phyloP scores from a whole-genome alignment of 495 filamentous ascomycete species.

The Daldinia childiae region DNA sequence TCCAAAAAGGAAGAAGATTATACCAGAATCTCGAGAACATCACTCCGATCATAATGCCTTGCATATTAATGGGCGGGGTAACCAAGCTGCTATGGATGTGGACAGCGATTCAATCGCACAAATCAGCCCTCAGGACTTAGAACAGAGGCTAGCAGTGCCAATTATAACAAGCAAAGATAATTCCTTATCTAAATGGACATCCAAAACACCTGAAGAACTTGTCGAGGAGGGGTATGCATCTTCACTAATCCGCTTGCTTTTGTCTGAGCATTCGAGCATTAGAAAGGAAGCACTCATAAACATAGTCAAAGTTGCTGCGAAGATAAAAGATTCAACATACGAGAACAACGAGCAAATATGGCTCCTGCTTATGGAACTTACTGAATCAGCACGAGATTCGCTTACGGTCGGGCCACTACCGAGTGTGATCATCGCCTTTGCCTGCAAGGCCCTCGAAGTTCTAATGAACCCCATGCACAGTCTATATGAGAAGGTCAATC shows the following conservation, averaged over 20 bases:
- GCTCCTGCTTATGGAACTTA: constrained; percentile 78
- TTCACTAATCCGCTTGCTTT: constrained; percentile 76
- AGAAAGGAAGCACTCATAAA: constrained; percentile 77
- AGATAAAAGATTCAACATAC: constrained; percentile 74
- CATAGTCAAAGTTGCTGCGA: constrained; percentile 69
- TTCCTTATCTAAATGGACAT: constrained; percentile 71
- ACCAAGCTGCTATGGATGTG: not conserved
- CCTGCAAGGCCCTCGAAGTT: constrained; percentile 72
- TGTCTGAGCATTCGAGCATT: constrained; percentile 75
- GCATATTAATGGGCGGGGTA: not conserved
- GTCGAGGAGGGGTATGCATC: constrained; percentile 75
- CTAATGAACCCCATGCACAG: constrained; percentile 80
- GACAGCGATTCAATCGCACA: constrained; percentile 3
- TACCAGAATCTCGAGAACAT: not conserved
- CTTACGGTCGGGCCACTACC: constrained; percentile 70
- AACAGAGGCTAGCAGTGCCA: constrained; percentile 48
- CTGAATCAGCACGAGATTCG: constrained; percentile 70
- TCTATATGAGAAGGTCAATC: constrained; percentile 88
- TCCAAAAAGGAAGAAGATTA: constrained; percentile 13
- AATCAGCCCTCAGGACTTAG: constrained; percentile 43
- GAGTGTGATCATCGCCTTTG: constrained; percentile 76
- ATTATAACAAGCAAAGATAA: constrained; percentile 61
- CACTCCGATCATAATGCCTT: not conserved
- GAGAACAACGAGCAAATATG: constrained; percentile 79
- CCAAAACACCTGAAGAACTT: constrained; percentile 76